Evolutionary conservation across 1,284 basidiomycete species (phyloP), one percentile per base, ranked within the genome.

Genomic region (Takashimella tepidaria): DNA sequence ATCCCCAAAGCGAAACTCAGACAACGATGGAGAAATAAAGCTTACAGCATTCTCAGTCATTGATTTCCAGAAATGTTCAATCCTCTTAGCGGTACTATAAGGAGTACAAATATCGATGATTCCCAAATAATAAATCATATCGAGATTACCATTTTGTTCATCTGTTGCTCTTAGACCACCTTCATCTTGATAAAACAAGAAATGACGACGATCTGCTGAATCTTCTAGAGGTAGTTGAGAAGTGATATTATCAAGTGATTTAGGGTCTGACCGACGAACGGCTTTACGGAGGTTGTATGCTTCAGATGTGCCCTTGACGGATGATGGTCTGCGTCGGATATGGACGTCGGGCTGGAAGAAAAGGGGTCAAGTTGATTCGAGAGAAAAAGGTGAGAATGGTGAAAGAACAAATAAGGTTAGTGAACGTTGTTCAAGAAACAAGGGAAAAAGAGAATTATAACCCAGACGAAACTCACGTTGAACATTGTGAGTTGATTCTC

Each of bases 161-260:
- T 95, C 85, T 13, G 93, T 96, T 23, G 92, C 90, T 24, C 87
- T 83, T 55, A 96, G 75, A 1, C 96, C 95, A 22, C 93, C 93
- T 68, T 98, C 96, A 69, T 98, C 92, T 68, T 95, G 90, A 70
- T 97, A 98, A 76, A 98, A 98, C 37, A 96, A 74, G 72, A 95
- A 92, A 59, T 91, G 83, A 46, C 85, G 82, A 22, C 89, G 82
- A 65, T 96, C 91, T 45, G 83, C 83, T 0, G 78, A 55, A 57
- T 84, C 82, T 47, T 81, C 81, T 25, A 78, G 75, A 0, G 89
- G 89, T 12, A 93, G 78, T 60, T 84, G 81, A 47, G 85, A 77
- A 19, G 80, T 79, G 16, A 77, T 78, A 0, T 78, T 71, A 3
- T 82, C 83, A 26, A 92, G 79, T 3, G 82, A 80, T 68, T 91